Conservation (phyloP, 768 basidiomycete species). For the Suillus weaverae region DNA sequence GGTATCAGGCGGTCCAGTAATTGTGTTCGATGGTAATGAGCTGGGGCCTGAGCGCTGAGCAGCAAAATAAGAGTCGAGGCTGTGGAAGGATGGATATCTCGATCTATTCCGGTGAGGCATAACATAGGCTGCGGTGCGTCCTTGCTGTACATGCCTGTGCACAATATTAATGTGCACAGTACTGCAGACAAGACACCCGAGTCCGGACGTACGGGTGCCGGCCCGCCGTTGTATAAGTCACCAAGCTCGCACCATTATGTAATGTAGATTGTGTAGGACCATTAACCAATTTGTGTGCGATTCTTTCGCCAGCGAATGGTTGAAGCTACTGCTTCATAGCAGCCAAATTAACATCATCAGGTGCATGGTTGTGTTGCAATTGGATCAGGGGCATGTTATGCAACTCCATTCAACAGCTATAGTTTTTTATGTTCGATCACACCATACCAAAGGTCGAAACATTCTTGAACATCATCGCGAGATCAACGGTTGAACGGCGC, state of each 20-base stretch:
- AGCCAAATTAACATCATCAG: neutral
- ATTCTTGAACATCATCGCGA: neutral
- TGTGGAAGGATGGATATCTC: neutral
- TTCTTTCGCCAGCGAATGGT: neutral
- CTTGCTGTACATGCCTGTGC: neutral
- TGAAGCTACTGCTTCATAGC: neutral
- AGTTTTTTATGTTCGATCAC: neutral
- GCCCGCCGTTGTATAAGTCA: neutral
- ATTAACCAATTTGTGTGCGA: neutral
- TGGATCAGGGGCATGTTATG: neutral
- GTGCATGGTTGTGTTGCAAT: neutral
- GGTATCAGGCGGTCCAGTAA: neutral
- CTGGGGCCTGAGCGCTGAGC: neutral
- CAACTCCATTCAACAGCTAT: neutral
- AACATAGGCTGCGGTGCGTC: neutral
- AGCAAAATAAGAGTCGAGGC: neutral
- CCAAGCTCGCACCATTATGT: neutral
- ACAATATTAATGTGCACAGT: too few relatives aligned
- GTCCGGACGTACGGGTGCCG: too few relatives aligned
- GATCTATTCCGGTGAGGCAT: neutral
- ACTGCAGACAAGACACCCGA: too few relatives aligned
- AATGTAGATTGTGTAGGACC: neutral
- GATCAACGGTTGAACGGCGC: neutral
- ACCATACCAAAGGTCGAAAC: neutral
- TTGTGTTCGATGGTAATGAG: neutral